A percentile compares a stretch with the other conserved stretches of the same genome.
Conservation (phyloP, 441 rosid genomes). For the Corymbia citriodora region DNA sequence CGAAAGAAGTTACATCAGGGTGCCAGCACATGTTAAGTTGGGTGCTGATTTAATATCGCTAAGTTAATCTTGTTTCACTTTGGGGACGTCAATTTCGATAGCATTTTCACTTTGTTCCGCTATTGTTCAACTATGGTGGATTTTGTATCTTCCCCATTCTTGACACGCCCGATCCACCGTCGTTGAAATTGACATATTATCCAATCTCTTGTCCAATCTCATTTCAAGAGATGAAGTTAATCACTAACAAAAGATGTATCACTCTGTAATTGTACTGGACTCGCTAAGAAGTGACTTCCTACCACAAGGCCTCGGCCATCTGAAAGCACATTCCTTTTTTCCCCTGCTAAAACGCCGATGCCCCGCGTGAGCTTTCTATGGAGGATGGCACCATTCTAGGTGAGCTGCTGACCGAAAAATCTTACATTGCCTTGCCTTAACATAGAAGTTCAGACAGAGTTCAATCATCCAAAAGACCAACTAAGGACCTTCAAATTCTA, state of each 20-base stretch:
- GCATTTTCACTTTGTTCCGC: background rate
- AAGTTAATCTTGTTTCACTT: background rate
- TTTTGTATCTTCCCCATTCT: background rate
- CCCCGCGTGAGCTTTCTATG: background rate
- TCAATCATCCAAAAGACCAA: background rate
- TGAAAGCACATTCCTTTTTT: background rate
- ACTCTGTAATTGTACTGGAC: background rate
- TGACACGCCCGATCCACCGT: background rate
- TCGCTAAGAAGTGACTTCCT: background rate
- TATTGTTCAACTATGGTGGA: background rate
- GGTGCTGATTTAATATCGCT: background rate
- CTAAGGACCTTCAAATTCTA: background rate
- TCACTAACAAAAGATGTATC: background rate
- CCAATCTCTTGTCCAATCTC: background rate
- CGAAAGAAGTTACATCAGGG: background rate
- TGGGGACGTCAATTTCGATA: background rate
- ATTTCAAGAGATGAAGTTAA: background rate
- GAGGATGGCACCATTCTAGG: background rate
- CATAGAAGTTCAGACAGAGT: background rate
- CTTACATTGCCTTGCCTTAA: background rate
- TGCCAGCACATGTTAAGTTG: background rate
- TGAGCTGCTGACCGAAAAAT: background rate
- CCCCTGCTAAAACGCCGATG: background rate
- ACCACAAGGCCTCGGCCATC: background rate
- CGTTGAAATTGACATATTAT: too few species aligned